Conservation (phyloP, 2,329 filamentous ascomycete species). For the Fusarium coffeatum region DNA sequence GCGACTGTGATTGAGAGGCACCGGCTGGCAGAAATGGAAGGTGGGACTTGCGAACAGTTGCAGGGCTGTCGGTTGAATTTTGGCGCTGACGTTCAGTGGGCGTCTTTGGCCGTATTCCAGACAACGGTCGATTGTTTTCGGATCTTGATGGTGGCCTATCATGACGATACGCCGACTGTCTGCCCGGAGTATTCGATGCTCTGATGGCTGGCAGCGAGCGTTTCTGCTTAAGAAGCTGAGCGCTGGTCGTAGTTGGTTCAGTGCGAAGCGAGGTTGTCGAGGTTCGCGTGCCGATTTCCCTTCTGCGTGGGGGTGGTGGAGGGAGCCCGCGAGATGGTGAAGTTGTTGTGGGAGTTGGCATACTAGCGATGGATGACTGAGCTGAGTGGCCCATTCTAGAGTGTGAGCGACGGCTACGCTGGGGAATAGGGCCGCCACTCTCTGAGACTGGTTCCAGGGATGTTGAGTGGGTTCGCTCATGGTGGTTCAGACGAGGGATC, state of each 20-base stretch:
- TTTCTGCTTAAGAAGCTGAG: slow-evolving; percentile 73
- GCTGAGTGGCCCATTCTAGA: slow-evolving; percentile 76
- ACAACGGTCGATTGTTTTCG: slow-evolving; percentile 63
- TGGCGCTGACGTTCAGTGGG: slow-evolving; percentile 72
- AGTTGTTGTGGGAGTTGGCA: slow-evolving; percentile 70
- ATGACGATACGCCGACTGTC: slow-evolving; percentile 59
- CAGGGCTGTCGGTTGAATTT: slow-evolving; percentile 61
- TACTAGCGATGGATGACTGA: slow-evolving; percentile 74
- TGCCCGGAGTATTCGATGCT: slow-evolving; percentile 62
- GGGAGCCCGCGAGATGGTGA: slow-evolving; percentile 65
- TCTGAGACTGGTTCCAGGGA: slow-evolving; percentile 94
- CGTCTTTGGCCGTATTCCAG: slow-evolving; percentile 73
- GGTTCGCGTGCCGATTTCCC: slow-evolving; percentile 67
- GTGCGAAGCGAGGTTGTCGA: slow-evolving; percentile 66
- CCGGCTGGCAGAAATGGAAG: slow-evolving; percentile 85
- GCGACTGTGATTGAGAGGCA: slow-evolving; percentile 76
- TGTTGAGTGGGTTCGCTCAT: slow-evolving; percentile 75
- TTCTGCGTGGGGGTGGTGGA: slow-evolving; percentile 71
- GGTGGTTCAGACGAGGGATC: slow-evolving; percentile 79
- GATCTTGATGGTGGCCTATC: slow-evolving; percentile 71
- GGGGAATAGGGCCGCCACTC: slow-evolving; percentile 77
- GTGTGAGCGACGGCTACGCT: slow-evolving; percentile 69
- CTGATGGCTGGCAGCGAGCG: slow-evolving; percentile 72
- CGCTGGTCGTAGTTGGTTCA: slow-evolving; percentile 73
- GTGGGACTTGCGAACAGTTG: slow-evolving; percentile 68